Evolutionary conservation across 306 rosid species (phyloP).

Genomic region (Gastrolobium villosum): DNA sequence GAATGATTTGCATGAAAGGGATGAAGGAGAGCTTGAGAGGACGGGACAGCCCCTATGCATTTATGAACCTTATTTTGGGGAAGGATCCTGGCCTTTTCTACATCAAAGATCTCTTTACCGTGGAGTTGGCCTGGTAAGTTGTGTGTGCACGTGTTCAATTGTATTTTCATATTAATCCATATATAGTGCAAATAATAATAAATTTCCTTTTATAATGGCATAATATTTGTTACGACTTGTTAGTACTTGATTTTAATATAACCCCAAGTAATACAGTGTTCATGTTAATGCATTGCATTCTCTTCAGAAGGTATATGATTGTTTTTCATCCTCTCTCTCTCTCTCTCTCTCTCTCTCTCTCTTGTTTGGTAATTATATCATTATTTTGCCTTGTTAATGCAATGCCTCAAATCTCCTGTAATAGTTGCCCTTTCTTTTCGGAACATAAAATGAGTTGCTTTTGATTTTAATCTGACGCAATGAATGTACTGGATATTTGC

Average conservation of each 20-base stretch:
- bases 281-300: conserved; percentile 16
- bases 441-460: conserved; percentile 17
- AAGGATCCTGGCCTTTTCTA: conserved; percentile 96
- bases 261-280: background rate
- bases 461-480: conserved; percentile 29
- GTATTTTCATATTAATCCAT: background rate
- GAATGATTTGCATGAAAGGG: conserved; percentile 96
- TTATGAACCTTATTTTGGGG: conserved; percentile 95
- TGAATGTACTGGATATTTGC: conserved; percentile 51
- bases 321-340: background rate
- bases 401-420: conserved; percentile 12
- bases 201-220: background rate
- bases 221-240: conserved; percentile 24
- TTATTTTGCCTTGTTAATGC: background rate
- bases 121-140: conserved; percentile 92
- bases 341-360: background rate
- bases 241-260: background rate
- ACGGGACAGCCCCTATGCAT: conserved; percentile 93
- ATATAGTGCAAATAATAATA: conserved; percentile 4
- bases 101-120: conserved; percentile 84
- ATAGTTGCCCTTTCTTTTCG: background rate
- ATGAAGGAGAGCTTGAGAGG: conserved; percentile 93
- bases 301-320: background rate
- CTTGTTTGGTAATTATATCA: no score
- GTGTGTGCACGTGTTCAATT: background rate